Conservation (phyloP, 352 stramenopile genomes). For the Phytopythium chamaehyphon region DNA sequence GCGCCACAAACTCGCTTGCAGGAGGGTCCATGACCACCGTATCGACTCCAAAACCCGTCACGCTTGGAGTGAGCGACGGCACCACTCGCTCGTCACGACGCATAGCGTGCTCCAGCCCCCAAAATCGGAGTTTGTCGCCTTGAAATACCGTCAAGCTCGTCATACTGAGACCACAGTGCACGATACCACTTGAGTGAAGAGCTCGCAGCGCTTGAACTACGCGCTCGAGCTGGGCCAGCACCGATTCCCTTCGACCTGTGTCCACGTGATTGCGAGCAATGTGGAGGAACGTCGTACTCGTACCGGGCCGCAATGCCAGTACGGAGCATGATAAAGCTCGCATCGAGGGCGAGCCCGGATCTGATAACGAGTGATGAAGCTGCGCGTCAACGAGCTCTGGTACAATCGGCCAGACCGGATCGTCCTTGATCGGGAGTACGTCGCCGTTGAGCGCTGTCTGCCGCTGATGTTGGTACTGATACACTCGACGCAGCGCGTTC, state of each 20-base stretch:
- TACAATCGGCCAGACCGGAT: conserved; percentile 21
- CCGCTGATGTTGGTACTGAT: conserved; percentile 18
- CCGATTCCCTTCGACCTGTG: conserved; percentile 16
- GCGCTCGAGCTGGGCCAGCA: conserved; percentile 30
- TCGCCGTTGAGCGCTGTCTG: not conserved
- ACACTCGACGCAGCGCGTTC: conserved; percentile 40
- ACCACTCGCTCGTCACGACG: conserved; percentile 20
- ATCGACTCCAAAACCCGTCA: not conserved
- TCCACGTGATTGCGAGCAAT: conserved; percentile 31
- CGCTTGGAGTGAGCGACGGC: not conserved
- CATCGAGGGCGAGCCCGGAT: conserved; percentile 13
- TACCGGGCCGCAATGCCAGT: conserved; percentile 39
- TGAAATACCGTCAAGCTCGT: conserved; percentile 33
- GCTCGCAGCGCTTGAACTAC: conserved; percentile 34
- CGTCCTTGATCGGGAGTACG: not conserved
- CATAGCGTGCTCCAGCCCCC: conserved; percentile 42
- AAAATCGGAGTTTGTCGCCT: conserved; percentile 41
- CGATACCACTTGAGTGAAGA: conserved; percentile 42
- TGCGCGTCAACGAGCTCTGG: conserved; percentile 33
- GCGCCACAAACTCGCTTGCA: conserved; percentile 33
- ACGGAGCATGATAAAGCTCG: conserved; percentile 10
- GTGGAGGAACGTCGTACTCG: conserved; percentile 33
- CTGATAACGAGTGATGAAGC: conserved; percentile 21
- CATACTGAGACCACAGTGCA: conserved; percentile 48
- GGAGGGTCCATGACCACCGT: conserved; percentile 4